Base-by-base conservation (phyloP, 2,329 filamentous ascomycete genomes). In the Waltergamsia citrina region DNA sequence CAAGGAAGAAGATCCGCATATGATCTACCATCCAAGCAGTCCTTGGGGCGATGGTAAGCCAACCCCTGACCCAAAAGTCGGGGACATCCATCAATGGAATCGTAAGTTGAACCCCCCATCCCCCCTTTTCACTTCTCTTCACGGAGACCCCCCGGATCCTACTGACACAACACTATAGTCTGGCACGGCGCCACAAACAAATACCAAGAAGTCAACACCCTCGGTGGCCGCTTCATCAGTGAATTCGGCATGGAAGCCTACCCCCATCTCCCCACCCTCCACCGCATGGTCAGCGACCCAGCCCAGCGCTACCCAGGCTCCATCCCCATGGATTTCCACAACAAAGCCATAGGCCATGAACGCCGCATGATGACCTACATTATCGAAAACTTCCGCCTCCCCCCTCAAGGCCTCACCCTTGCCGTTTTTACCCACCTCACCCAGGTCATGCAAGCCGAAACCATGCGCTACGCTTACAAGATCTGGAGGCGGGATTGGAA, bases 341-440 rank as follows among this genome's bases (percentile, higher is more conserved):
- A 90, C 58, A 90, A 90, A 56, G 84, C 81, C 7, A 77, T 78
- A 43, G 82, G 83, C 1, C 81, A 87, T 47, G 81, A 87, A 52
- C 68, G 82, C 23, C 68, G 82, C 25, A 75, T 88, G 38, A 78
- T 80, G 10, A 76, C 79, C 1, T 90, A 90, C 47, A 60, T 88
- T 2, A 73, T 79, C 10, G 84, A 88, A 49, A 90, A 88, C 57
- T 76, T 88, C 47, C 69, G 72, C 4, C 52, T 35, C 6, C 12
- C 19, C 20, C 16, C 20, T 14, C 24, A 5, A 4, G 7, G 15
- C 6, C 8, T 56, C 15, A 54, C 59, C 27, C 62, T 71, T 23
- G 74, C 81, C 2, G 79, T 85, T 40, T 86, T 87, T 59, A 87
- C 88, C 53, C 84, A 84, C 11, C 74, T 81, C 16, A 72, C 70